Evolutionary conservation across 139 green algal genomes (phyloP).

Genomic region (Monoraphidium neglectum): DNA sequence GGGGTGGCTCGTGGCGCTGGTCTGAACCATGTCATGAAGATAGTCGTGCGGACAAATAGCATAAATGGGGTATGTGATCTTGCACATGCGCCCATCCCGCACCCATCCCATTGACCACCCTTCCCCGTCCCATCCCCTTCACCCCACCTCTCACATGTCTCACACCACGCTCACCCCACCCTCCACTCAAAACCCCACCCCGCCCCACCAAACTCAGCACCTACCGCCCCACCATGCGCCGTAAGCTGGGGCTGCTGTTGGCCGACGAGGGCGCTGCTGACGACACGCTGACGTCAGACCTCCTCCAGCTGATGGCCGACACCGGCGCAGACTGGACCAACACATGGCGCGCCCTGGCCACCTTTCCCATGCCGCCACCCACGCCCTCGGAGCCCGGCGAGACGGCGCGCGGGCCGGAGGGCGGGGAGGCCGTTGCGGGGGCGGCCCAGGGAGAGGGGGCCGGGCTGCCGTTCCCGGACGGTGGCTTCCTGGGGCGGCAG

Average conservation of each 20-base stretch:
- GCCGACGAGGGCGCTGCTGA: conserved; percentile 25
- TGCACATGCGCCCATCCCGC: neutral
- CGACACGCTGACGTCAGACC: conserved; percentile 34
- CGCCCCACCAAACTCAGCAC: conserved; percentile 37
- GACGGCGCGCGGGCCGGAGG: neutral
- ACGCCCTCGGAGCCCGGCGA: neutral
- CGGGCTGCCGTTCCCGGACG: neutral
- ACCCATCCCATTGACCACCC: neutral
- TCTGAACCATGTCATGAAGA: too few species aligned
- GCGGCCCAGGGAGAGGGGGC: conserved; percentile 1
- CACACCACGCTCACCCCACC: too few species aligned
- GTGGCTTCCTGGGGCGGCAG: conserved; percentile 11
- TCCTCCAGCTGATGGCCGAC: conserved; percentile 54
- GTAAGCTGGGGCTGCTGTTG: conserved; percentile 45
- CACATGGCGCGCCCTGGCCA: conserved; percentile 40
- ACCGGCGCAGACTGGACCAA: conserved; percentile 56
- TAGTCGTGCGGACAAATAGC: too few species aligned
- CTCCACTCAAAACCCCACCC: too few species aligned
- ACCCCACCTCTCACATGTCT: too few species aligned
- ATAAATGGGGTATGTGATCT: too few species aligned
- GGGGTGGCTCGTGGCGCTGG: too few species aligned
- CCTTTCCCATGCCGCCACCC: conserved; percentile 19
- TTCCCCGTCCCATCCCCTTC: too few species aligned
- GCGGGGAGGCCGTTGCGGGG: neutral
- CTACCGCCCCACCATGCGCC: conserved; percentile 30